Evolutionary conservation across 768 basidiomycete genomes (phyloP).

Genomic region (Boletus subparvulus): DNA sequence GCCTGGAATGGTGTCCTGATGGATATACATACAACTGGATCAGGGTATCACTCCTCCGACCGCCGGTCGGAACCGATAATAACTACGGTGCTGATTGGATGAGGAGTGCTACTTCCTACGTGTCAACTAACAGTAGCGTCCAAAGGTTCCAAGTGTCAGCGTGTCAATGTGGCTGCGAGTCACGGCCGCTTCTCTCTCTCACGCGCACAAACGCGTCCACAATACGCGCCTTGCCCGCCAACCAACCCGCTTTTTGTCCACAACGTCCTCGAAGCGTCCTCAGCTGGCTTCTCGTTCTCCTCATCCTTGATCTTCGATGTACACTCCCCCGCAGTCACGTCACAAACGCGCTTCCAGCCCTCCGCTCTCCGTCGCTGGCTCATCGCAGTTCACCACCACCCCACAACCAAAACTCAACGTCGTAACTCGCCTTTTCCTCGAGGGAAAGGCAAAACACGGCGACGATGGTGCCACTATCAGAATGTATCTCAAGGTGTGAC

Average conservation of each 20-base stretch:
- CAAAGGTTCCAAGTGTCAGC: too few relatives aligned
- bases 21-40: too few relatives aligned
- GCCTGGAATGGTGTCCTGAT: too few relatives aligned
- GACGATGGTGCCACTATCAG: conserved; percentile 65
- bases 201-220: conserved; percentile 25
- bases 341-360: conserved; percentile 33
- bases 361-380: conserved; percentile 32
- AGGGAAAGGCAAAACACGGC: conserved; percentile 67
- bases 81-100: too few relatives aligned
- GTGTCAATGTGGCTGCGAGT: too few relatives aligned
- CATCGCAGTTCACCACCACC: conserved; percentile 46
- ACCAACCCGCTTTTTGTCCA: conserved; percentile 14
- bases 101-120: too few relatives aligned
- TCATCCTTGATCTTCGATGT: conserved; percentile 4
- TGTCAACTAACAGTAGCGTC: too few relatives aligned
- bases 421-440: conserved; percentile 71
- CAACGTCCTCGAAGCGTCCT: conserved; percentile 3
- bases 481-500: conserved; percentile 72
- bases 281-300: not conserved
- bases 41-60: too few relatives aligned
- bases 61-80: too few relatives aligned
- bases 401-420: conserved; percentile 57
- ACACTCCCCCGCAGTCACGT: conserved; percentile 25
- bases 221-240: conserved; percentile 10
- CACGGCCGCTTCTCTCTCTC: conserved; percentile 1